These are phyloP conservation scores for Ceratocystis colombiana DNA, from an alignment of 2,329 filamentous ascomycete genomes.

Conservation along the genomic window DNA sequence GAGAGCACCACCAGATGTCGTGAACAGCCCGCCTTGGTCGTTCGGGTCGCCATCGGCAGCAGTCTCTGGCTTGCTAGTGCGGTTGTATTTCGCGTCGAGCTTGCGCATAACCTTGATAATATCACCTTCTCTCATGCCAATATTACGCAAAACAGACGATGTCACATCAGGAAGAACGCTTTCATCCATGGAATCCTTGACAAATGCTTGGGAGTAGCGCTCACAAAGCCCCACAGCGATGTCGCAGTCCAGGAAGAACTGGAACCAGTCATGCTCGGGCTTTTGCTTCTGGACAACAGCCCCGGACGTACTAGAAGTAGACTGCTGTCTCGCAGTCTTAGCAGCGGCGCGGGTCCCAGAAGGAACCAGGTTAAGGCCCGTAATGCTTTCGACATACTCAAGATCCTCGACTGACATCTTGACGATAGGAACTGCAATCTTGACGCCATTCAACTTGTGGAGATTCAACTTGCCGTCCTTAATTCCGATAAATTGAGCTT, in stretches of 20 bases:
- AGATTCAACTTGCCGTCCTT: constrained; percentile 95
- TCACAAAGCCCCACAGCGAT: constrained; percentile 90
- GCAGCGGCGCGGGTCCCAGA: constrained; percentile 24
- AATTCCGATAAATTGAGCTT: constrained; percentile 88
- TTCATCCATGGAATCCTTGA: constrained; percentile 90
- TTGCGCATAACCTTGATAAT: constrained; percentile 90
- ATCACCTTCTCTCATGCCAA: constrained; percentile 93
- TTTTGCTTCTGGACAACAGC: constrained; percentile 51
- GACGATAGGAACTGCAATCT: constrained; percentile 86
- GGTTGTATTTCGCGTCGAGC: constrained; percentile 69
- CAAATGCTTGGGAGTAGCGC: constrained; percentile 81
- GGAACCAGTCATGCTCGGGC: constrained; percentile 93
- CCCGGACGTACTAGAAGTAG: constrained; percentile 39
- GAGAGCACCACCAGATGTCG: constrained; percentile 79
- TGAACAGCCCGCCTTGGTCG: constrained; percentile 66
- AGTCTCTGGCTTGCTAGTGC: constrained; percentile 46
- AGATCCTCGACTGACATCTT: constrained; percentile 96
- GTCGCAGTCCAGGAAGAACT: constrained; percentile 90
- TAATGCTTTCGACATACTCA: constrained; percentile 76
- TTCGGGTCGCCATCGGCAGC: constrained; percentile 49
- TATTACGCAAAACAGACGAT: constrained; percentile 65
- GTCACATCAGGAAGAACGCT: constrained; percentile 85
- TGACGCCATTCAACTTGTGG: constrained; percentile 95
- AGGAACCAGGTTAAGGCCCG: constrained; percentile 24
- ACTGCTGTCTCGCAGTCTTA: constrained; percentile 42